Conservation (phyloP, 1,284 basidiomycete genomes). For the Heterobasidion parviporum region DNA sequence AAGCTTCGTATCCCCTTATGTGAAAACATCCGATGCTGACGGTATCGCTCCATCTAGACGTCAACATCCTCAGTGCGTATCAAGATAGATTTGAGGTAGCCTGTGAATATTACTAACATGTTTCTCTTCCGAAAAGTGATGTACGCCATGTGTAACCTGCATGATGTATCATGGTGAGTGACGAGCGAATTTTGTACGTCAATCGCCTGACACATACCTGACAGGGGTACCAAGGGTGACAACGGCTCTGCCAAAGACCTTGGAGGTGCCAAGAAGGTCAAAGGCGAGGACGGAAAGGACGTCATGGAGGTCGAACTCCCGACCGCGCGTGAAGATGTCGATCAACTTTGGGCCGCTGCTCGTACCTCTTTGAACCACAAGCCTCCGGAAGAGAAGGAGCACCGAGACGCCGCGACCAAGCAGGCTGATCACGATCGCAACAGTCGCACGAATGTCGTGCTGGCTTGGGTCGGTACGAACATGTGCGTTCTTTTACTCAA, state of each 20-base stretch:
- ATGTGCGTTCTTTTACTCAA: conserved; percentile 39
- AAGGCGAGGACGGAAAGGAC: conserved; percentile 76
- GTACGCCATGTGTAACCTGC: conserved; percentile 87
- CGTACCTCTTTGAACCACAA: conserved; percentile 58
- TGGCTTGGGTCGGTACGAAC: conserved; percentile 81
- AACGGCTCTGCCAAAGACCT: conserved; percentile 81
- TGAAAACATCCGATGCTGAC: conserved; percentile 5
- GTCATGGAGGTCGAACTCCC: conserved; percentile 81
- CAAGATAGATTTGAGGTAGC: neutral
- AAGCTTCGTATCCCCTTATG: conserved; percentile 17
- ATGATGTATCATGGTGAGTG: conserved; percentile 76
- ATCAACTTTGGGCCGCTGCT: conserved; percentile 76
- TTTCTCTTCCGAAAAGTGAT: conserved; percentile 43
- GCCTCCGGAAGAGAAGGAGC: conserved; percentile 65
- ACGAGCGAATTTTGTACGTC: conserved; percentile 1
- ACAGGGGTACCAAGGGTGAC: conserved; percentile 85
- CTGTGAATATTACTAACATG: neutral
- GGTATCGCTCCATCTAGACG: conserved; percentile 38
- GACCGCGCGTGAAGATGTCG: conserved; percentile 76
- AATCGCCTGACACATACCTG: neutral
- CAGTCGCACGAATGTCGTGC: conserved; percentile 77
- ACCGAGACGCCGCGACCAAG: conserved; percentile 82
- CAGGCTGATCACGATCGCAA: conserved; percentile 82
- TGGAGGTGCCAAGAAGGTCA: conserved; percentile 82
- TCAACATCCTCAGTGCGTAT: conserved; percentile 73